Conservation (phyloP, 2,329 filamentous ascomycete species). For the Alternaria arbusti region DNA sequence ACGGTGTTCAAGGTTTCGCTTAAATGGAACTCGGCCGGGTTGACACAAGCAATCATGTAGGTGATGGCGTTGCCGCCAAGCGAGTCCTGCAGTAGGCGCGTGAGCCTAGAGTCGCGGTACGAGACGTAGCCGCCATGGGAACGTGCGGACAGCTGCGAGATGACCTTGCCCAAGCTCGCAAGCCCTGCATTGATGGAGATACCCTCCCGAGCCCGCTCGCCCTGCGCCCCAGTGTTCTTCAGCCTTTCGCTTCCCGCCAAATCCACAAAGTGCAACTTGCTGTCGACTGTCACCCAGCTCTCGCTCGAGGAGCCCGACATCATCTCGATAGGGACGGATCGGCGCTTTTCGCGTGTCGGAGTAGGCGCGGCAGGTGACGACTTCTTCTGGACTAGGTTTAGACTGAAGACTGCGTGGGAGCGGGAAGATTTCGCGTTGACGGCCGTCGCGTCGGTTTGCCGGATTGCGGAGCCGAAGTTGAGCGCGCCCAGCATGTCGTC, state of each 20-base stretch:
- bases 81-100: slow-evolving; percentile 92
- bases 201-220: slow-evolving; percentile 91
- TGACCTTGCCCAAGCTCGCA: slow-evolving; percentile 95
- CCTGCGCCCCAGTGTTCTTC: slow-evolving; percentile 96
- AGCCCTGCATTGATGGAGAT: slow-evolving; percentile 98
- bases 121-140: slow-evolving; percentile 89
- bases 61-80: slow-evolving; percentile 96
- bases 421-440: slow-evolving; percentile 98
- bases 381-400: slow-evolving; percentile 90
- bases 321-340: slow-evolving; percentile 83
- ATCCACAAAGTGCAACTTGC: slow-evolving; percentile 98
- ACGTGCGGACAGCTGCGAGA: slow-evolving; percentile 93
- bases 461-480: slow-evolving; percentile 90
- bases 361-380: slow-evolving; percentile 58
- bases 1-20: slow-evolving; percentile 98
- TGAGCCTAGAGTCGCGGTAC: slow-evolving; percentile 97
- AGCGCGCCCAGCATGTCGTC: slow-evolving; percentile 89
- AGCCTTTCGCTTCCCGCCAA: slow-evolving; percentile 93
- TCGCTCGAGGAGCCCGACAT: slow-evolving; percentile 65
- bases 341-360: slow-evolving; percentile 74
- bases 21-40: slow-evolving; percentile 93
- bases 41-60: slow-evolving; percentile 99
- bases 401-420: slow-evolving; percentile 94
- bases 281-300: slow-evolving; percentile 83
- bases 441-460: slow-evolving; percentile 95